Percentiles rank a stretch among this genome's conserved stretches.
These are phyloP conservation scores for Parastagonospora avenae DNA, from an alignment of 2,329 filamentous ascomycete genomes.

Conservation along the genomic window DNA sequence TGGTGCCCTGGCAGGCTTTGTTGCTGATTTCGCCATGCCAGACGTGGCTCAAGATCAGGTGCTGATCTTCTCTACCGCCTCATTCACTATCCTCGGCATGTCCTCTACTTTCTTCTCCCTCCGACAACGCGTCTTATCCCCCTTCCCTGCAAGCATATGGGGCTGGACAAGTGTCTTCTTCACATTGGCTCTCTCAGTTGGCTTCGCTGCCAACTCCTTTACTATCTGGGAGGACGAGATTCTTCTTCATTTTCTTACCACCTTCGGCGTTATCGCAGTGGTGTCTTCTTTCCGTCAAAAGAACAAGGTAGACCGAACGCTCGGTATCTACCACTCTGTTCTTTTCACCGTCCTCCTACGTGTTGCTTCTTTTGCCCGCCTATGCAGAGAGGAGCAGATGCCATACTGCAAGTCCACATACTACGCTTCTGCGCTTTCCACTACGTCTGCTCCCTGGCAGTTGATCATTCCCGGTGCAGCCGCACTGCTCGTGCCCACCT, in stretches of 20 bases:
- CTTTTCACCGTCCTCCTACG: constrained; percentile 81
- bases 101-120: constrained; percentile 49
- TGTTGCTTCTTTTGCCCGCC: constrained; percentile 81
- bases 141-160: constrained; percentile 80
- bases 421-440: constrained; percentile 89
- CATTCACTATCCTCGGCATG: constrained; percentile 48
- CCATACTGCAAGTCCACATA: constrained; percentile 94
- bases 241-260: constrained; percentile 85
- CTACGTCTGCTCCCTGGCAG: constrained; percentile 91
- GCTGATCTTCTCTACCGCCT: constrained; percentile 48
- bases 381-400: constrained; percentile 98
- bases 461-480: constrained; percentile 78
- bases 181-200: constrained; percentile 84
- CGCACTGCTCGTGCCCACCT: constrained; percentile 71
- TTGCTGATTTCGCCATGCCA: constrained; percentile 51
- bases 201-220: constrained; percentile 97
- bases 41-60: constrained; percentile 48
- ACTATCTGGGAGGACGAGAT: constrained; percentile 99
- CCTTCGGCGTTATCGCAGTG: constrained; percentile 79
- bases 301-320: constrained; percentile 67
- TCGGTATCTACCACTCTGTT: constrained; percentile 84
- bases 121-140: constrained; percentile 51
- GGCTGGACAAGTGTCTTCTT: constrained; percentile 84
- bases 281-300: constrained; percentile 76
- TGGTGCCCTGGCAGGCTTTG: constrained; percentile 50